phyloP scores from a whole-genome alignment of 2,329 filamentous ascomycete genomes.

The Sordariomycetes sp. region DNA sequence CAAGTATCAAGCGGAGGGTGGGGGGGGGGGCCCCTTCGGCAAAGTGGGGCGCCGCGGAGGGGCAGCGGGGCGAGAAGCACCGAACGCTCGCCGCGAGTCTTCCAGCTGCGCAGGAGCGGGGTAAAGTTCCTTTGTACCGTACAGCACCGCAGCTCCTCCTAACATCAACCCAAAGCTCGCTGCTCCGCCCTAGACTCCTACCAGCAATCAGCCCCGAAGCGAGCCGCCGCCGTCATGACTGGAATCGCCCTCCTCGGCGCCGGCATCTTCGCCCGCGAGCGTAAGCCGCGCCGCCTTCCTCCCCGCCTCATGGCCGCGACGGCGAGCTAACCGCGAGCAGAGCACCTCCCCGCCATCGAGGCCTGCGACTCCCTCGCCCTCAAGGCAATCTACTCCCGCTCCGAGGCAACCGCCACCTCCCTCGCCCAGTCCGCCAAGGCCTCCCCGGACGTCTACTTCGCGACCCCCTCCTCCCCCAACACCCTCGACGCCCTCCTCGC shows the following conservation, averaged over 20 bases:
- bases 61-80: too few relatives aligned
- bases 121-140: too few relatives aligned
- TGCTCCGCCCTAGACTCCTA: not conserved
- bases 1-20: too few relatives aligned
- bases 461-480: conserved; percentile 24
- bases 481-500: conserved; percentile 36
- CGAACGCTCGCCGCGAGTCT: too few relatives aligned
- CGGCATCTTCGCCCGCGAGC: conserved; percentile 48
- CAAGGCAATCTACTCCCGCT: conserved; percentile 55
- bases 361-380: conserved; percentile 34
- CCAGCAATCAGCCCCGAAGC: not conserved
- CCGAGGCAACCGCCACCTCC: conserved; percentile 37
- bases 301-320: not conserved
- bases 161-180: not conserved
- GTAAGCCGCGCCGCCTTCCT: conserved; percentile 16
- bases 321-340: not conserved
- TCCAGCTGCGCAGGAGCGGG: too few relatives aligned
- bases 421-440: not conserved
- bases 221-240: conserved; percentile 8
- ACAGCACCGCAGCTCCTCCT: too few relatives aligned
- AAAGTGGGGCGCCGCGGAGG: too few relatives aligned
- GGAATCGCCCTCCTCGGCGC: conserved; percentile 49
- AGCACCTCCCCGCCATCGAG: conserved; percentile 40
- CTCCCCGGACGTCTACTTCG: conserved; percentile 6
- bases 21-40: too few relatives aligned